Evolutionary conservation across 805 yeast genomes (phyloP).

Genomic region (Saccharomycopsis synnaedendra): DNA sequence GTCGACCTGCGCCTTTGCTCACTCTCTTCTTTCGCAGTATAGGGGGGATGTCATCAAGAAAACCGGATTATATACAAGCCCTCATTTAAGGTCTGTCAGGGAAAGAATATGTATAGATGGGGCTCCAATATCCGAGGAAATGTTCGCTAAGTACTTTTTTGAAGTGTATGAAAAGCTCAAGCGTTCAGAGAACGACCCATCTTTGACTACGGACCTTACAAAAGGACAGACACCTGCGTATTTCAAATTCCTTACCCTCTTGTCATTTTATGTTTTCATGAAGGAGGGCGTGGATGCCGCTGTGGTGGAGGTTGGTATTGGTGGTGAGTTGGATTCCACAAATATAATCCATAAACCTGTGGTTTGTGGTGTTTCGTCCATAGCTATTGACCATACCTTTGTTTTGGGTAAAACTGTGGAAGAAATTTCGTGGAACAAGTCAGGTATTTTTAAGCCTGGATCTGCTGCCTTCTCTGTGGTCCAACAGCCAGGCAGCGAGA

Average conservation of each 20-base stretch:
- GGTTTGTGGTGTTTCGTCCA: constrained; percentile 72
- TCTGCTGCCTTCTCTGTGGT: constrained; percentile 58
- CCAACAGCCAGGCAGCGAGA: constrained; percentile 45
- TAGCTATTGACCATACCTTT: constrained; percentile 87
- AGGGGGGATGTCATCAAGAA: constrained; percentile 28
- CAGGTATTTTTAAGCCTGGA: constrained; percentile 74
- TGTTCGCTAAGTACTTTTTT: constrained; percentile 82
- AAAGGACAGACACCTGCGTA: constrained; percentile 78
- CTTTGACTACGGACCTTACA: constrained; percentile 61
- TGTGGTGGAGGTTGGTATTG: constrained; percentile 95
- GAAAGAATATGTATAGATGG: constrained; percentile 89
- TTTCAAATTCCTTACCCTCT: constrained; percentile 78
- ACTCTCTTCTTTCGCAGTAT: constrained; percentile 66
- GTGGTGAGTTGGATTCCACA: constrained; percentile 97
- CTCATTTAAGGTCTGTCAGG: constrained; percentile 86
- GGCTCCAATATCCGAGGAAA: constrained; percentile 65
- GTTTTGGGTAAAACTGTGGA: constrained; percentile 81
- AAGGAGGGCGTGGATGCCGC: constrained; percentile 89
- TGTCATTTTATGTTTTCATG: constrained; percentile 85
- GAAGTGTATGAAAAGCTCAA: constrained; percentile 86
- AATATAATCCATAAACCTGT: constrained; percentile 72
- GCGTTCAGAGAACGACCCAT: constrained; percentile 41
- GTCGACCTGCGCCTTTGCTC: constrained; percentile 90
- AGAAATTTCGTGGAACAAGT: constrained; percentile 92
- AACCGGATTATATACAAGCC: constrained; percentile 91